phyloP scores from a whole-genome alignment of 1,284 basidiomycete species.

The Serendipita sp. region DNA sequence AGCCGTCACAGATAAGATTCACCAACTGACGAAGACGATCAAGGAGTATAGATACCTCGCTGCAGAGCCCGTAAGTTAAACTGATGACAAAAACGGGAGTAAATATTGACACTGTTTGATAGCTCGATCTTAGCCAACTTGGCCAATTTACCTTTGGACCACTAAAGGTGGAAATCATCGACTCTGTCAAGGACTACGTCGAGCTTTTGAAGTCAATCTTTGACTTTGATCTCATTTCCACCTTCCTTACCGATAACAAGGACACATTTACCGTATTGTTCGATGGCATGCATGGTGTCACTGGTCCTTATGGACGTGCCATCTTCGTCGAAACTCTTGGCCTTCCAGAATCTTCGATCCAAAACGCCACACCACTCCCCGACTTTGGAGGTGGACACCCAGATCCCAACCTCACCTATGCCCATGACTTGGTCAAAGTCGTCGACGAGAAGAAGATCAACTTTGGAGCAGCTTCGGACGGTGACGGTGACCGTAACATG shows the following conservation, averaged over 20 bases:
- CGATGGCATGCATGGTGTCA: conserved; percentile 93
- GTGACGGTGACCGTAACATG: conserved; percentile 98
- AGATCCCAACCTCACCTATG: conserved; percentile 97
- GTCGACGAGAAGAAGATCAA: conserved; percentile 79
- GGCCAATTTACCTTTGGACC: conserved; percentile 74
- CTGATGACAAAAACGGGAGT: not conserved
- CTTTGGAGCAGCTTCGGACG: conserved; percentile 94
- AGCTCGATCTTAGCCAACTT: conserved; percentile 77
- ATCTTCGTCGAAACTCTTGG: conserved; percentile 80
- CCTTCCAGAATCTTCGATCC: conserved; percentile 66
- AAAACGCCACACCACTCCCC: conserved; percentile 83
- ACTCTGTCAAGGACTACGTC: conserved; percentile 87
- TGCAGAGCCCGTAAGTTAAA: conserved; percentile 47
- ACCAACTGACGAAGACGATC: conserved; percentile 80
- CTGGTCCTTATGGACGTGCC: conserved; percentile 87
- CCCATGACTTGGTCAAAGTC: conserved; percentile 82
- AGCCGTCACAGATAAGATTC: conserved; percentile 87
- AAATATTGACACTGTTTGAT: not conserved
- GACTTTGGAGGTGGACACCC: conserved; percentile 97
- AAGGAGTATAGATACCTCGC: conserved; percentile 76
- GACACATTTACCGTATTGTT: conserved; percentile 73
- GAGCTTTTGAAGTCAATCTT: conserved; percentile 79
- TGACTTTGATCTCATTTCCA: conserved; percentile 85
- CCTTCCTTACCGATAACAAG: conserved; percentile 63
- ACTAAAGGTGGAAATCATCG: conserved; percentile 79